These are phyloP conservation scores for Saitozyma podzolica DNA, from an alignment of 768 basidiomycete genomes.

Conservation along the genomic window DNA sequence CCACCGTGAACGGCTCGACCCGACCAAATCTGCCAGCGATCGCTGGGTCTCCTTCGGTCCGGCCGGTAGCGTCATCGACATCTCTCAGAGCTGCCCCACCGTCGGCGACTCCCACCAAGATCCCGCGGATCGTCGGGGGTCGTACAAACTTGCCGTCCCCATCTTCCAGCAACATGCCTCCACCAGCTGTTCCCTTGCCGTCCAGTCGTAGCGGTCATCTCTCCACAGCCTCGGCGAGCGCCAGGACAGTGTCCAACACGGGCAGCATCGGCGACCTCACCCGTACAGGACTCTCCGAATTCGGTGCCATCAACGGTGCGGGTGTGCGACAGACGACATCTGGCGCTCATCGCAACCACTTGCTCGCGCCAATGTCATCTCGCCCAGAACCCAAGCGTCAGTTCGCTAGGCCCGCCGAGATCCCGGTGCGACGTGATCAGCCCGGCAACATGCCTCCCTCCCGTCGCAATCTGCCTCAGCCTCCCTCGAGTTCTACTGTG, in stretches of 20 bases:
- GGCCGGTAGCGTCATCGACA: constrained; percentile 12
- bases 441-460: constrained; percentile 31
- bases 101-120: constrained; percentile 51
- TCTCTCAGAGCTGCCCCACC: constrained; percentile 22
- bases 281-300: constrained; percentile 31
- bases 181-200: constrained; percentile 50
- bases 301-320: constrained; percentile 29
- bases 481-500: constrained; percentile 30
- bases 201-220: constrained; percentile 56
- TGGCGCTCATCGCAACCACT: constrained; percentile 32
- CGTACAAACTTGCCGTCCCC: constrained; percentile 23
- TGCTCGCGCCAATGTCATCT: constrained; percentile 42
- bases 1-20: constrained; percentile 27
- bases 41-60: constrained; percentile 32
- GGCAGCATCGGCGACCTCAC: constrained; percentile 28
- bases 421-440: constrained; percentile 13
- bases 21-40: constrained; percentile 34
- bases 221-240: constrained; percentile 56
- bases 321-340: constrained; percentile 21
- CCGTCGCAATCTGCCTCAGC: constrained; percentile 25
- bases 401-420: constrained; percentile 11
- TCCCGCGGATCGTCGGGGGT: constrained; percentile 50
- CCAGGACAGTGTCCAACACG: constrained; percentile 55
- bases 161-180: constrained; percentile 29
- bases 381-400: constrained; percentile 25